phyloP scores from a whole-genome alignment of 2,329 filamentous ascomycete species.

The Scleromitrula shiraiana region DNA sequence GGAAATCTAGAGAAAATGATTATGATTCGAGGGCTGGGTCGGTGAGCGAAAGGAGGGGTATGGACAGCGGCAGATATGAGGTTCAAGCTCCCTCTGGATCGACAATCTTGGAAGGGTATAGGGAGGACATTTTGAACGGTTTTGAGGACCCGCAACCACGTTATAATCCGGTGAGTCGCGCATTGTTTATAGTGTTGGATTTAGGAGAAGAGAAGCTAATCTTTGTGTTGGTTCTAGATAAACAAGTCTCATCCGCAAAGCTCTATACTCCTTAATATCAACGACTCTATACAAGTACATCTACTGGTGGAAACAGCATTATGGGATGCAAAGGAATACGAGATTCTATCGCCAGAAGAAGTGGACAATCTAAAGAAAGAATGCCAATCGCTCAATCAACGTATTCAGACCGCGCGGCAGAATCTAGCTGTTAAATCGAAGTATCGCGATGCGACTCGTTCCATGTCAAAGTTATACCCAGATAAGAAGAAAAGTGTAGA shows the following conservation, averaged over 20 bases:
- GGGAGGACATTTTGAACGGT: conserved; percentile 44
- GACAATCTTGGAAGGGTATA: conserved; percentile 51
- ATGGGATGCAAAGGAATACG: conserved; percentile 75
- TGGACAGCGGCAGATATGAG: conserved; percentile 1
- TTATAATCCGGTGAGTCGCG: conserved; percentile 46
- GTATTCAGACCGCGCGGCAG: conserved; percentile 73
- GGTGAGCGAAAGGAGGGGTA: background rate
- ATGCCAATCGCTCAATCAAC: conserved; percentile 59
- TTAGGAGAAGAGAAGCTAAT: background rate
- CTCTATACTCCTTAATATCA: conserved; percentile 51
- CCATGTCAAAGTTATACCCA: conserved; percentile 74
- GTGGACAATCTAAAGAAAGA: conserved; percentile 89
- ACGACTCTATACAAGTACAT: conserved; percentile 76
- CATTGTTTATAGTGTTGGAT: background rate
- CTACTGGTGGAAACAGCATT: conserved; percentile 90
- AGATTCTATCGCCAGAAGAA: conserved; percentile 84
- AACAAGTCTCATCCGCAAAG: conserved; percentile 46
- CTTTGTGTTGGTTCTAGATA: conserved; percentile 34
- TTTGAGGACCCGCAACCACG: conserved; percentile 46
- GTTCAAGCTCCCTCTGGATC: conserved; percentile 18
- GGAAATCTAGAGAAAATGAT: conserved; percentile 1
- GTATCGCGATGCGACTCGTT: conserved; percentile 85
- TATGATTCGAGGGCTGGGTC: background rate
- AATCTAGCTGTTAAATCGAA: conserved; percentile 88
- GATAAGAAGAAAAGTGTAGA: conserved; percentile 42